Percentiles rank a stretch among this genome's conserved stretches.
Evolutionary conservation across 352 stramenopile species (phyloP).

Genomic region (Globisporangium lucens): DNA sequence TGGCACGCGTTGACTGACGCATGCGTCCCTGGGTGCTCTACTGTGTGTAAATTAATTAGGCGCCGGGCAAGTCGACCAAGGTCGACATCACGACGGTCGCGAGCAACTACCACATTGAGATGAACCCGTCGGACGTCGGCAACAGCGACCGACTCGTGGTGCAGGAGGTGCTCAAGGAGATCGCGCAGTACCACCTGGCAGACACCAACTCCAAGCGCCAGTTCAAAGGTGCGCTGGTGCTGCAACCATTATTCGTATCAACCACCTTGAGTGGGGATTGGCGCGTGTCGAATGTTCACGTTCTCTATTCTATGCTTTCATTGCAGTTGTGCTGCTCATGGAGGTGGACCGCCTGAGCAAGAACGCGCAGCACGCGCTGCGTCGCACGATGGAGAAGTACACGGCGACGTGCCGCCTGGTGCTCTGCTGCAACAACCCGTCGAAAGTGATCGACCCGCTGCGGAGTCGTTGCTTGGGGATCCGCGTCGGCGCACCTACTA

Average conservation of each 20-base stretch:
- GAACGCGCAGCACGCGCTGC: slow-evolving; percentile 96
- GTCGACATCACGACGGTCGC: slow-evolving; percentile 98
- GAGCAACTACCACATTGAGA: slow-evolving; percentile 99
- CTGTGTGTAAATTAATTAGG: slow-evolving; percentile 9
- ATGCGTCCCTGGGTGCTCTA: background rate
- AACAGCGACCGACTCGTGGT: slow-evolving; percentile 97
- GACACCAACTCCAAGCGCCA: slow-evolving; percentile 69
- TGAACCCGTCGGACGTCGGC: slow-evolving; percentile 97
- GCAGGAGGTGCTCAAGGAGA: slow-evolving; percentile 99
- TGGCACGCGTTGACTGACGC: too few species aligned
- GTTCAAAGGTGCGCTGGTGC: slow-evolving; percentile 53
- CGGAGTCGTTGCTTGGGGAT: slow-evolving; percentile 95
- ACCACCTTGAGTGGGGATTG: background rate
- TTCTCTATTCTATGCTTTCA: slow-evolving; percentile 2
- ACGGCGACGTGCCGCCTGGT: slow-evolving; percentile 95
- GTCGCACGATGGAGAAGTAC: slow-evolving; percentile 97
- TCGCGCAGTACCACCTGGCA: slow-evolving; percentile 90
- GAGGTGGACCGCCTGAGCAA: slow-evolving; percentile 98
- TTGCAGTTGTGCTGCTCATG: slow-evolving; percentile 93
- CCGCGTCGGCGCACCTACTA: slow-evolving; percentile 89
- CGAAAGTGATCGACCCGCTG: slow-evolving; percentile 98
- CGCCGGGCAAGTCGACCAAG: slow-evolving; percentile 77
- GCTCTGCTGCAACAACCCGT: slow-evolving; percentile 96
- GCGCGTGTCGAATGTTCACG: slow-evolving; percentile 17
- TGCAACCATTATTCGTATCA: background rate